Conservation (phyloP, 2,329 filamentous ascomycete species). For the Pyrenophora tritici-repentis region DNA sequence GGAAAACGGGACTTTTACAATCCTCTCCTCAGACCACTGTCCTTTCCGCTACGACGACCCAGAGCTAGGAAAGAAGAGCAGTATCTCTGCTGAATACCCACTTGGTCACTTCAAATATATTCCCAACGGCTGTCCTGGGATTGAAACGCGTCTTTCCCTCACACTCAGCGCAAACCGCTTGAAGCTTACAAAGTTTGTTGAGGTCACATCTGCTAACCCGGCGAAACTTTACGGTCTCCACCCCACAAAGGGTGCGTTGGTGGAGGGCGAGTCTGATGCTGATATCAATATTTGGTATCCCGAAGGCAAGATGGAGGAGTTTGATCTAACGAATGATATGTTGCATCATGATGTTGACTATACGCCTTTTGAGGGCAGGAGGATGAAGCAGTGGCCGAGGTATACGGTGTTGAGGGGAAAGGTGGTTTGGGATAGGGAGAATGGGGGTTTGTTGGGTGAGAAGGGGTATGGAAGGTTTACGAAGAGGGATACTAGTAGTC, state of each 20-base stretch:
- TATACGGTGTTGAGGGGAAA: slow-evolving; percentile 64
- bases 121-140: slow-evolving; percentile 62
- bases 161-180: slow-evolving; percentile 50
- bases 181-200: slow-evolving; percentile 57
- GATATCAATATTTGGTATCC: slow-evolving; percentile 60
- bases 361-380: slow-evolving; percentile 64
- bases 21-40: slow-evolving; percentile 58
- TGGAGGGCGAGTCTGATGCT: slow-evolving; percentile 59
- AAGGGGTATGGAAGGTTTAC: slow-evolving; percentile 58
- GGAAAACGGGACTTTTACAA: slow-evolving; percentile 58
- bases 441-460: slow-evolving; percentile 56
- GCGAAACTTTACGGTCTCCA: slow-evolving; percentile 64
- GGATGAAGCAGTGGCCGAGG: slow-evolving; percentile 64
- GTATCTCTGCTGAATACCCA: slow-evolving; percentile 53
- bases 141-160: slow-evolving; percentile 62
- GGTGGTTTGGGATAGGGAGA: slow-evolving; percentile 62
- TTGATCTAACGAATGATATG: slow-evolving; percentile 57
- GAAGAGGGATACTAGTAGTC: slow-evolving; percentile 48
- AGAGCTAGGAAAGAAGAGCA: slow-evolving; percentile 52
- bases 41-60: slow-evolving; percentile 55
- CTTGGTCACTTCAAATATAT: slow-evolving; percentile 59
- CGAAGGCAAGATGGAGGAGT: slow-evolving; percentile 48
- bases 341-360: slow-evolving; percentile 68
- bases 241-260: slow-evolving; percentile 55
- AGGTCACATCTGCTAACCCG: slow-evolving; percentile 60